A percentile compares a stretch with the other conserved stretches of the same genome.
phyloP scores from a whole-genome alignment of 345 rosid genomes.

The Eucalyptus urophylla region DNA sequence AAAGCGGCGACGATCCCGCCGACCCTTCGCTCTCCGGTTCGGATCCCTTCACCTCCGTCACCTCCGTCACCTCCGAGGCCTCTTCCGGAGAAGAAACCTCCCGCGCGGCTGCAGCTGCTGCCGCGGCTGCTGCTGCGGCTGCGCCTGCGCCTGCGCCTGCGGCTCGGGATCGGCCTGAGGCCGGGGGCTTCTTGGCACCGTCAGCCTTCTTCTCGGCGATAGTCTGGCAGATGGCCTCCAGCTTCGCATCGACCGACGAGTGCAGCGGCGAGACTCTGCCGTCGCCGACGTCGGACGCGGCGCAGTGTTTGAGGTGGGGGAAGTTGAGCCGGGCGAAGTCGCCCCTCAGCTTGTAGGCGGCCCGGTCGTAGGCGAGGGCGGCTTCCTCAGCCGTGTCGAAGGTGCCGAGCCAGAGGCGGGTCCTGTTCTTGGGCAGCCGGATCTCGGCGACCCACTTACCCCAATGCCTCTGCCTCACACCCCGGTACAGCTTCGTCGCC shows the following conservation, averaged over 20 bases:
- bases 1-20: conserved; percentile 1
- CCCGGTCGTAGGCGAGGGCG: conserved; percentile 80
- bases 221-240: conserved; percentile 68
- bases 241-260: conserved; percentile 83
- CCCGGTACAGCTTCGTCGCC: conserved; percentile 62
- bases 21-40: neutral
- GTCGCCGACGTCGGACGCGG: conserved; percentile 37
- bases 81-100: neutral
- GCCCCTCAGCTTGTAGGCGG: conserved; percentile 85
- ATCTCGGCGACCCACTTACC: conserved; percentile 99
- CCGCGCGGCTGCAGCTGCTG: neutral
- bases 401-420: conserved; percentile 98
- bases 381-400: conserved; percentile 97
- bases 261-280: conserved; percentile 74
- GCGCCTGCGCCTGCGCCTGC: neutral
- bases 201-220: conserved; percentile 26
- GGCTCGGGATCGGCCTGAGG: neutral
- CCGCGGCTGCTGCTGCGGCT: neutral
- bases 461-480: conserved; percentile 95
- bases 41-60: neutral
- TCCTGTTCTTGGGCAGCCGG: conserved; percentile 79
- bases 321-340: conserved; percentile 91
- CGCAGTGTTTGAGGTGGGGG: conserved; percentile 61
- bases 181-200: neutral
- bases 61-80: neutral